Percentiles rank a stretch among this genome's conserved stretches.
These are phyloP conservation scores for Arthrobotrys musiformis DNA, from an alignment of 2,329 filamentous ascomycete species.

Conservation along the genomic window DNA sequence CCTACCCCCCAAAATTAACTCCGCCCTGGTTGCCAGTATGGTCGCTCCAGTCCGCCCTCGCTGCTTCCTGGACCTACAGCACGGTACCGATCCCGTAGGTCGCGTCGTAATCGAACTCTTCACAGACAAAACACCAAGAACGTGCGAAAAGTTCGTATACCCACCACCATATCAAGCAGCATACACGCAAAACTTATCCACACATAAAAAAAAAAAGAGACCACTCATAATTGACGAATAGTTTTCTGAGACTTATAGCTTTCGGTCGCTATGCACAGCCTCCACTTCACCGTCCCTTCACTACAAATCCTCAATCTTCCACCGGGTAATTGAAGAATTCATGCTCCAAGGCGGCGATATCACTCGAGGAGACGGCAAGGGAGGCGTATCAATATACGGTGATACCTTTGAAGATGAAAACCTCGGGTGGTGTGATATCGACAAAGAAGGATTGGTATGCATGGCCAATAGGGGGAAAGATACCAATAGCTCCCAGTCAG, in stretches of 20 bases:
- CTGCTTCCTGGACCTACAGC: slow-evolving; percentile 63
- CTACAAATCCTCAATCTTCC: slow-evolving; percentile 74
- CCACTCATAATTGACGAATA: slow-evolving; percentile 3
- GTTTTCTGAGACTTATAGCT: slow-evolving; percentile 60
- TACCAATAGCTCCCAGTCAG: slow-evolving; percentile 75
- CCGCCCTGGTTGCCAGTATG: slow-evolving; percentile 16
- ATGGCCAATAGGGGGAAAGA: slow-evolving; percentile 75
- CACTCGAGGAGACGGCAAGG: slow-evolving; percentile 73
- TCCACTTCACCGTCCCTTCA: slow-evolving; percentile 57
- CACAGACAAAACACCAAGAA: slow-evolving; percentile 64
- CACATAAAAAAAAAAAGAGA: too few species aligned
- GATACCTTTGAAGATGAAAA: slow-evolving; percentile 76
- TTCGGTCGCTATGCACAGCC: slow-evolving; percentile 64
- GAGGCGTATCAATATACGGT: slow-evolving; percentile 76
- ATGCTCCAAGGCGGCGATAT: slow-evolving; percentile 79
- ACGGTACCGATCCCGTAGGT: slow-evolving; percentile 63
- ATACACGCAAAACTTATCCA: background rate
- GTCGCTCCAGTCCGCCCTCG: slow-evolving; percentile 30
- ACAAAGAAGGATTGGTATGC: slow-evolving; percentile 72
- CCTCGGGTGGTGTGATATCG: slow-evolving; percentile 76
- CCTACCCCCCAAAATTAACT: background rate
- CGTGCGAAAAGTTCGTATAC: slow-evolving; percentile 64
- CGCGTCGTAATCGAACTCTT: slow-evolving; percentile 65
- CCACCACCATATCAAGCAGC: too few species aligned
- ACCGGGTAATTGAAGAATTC: slow-evolving; percentile 76